Conservation (phyloP, 2,329 filamentous ascomycete species). For the Byssochlamys sp. region DNA sequence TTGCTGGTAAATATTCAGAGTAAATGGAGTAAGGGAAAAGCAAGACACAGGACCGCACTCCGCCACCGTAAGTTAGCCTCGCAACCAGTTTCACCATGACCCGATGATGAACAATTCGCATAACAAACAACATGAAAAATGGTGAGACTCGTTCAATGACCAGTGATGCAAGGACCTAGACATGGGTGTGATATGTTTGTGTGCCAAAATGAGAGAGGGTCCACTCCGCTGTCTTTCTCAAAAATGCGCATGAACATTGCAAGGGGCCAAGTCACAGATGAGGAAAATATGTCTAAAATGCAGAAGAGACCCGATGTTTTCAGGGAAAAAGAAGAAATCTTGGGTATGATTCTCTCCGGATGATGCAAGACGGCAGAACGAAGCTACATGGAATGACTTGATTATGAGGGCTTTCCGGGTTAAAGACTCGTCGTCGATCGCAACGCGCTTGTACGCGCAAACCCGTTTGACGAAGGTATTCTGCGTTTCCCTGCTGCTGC, state of each 20-base stretch:
- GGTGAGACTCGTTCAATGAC: not conserved
- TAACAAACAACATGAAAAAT: not conserved
- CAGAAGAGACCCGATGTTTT: not conserved
- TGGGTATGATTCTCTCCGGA: not conserved
- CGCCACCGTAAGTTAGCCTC: not conserved
- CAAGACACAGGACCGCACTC: not conserved
- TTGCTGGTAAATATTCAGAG: not conserved
- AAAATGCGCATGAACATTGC: not conserved
- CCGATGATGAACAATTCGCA: not conserved
- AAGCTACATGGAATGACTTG: not conserved
- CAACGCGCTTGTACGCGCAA: conserved; percentile 32
- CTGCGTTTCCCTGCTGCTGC: conserved; percentile 17
- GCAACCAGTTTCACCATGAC: not conserved
- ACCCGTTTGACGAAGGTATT: conserved; percentile 23
- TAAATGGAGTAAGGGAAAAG: not conserved
- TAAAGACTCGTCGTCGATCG: conserved; percentile 29
- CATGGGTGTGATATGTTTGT: not conserved
- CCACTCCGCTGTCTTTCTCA: not conserved
- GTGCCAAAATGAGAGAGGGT: not conserved
- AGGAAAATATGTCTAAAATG: not conserved
- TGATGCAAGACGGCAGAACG: not conserved
- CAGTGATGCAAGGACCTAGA: not conserved
- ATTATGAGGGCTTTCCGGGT: not conserved
- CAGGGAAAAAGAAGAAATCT: not conserved
- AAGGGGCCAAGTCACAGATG: not conserved